Evolutionary conservation across 495 filamentous ascomycete genomes (phyloP).

Genomic region (Podospora tetraspora): DNA sequence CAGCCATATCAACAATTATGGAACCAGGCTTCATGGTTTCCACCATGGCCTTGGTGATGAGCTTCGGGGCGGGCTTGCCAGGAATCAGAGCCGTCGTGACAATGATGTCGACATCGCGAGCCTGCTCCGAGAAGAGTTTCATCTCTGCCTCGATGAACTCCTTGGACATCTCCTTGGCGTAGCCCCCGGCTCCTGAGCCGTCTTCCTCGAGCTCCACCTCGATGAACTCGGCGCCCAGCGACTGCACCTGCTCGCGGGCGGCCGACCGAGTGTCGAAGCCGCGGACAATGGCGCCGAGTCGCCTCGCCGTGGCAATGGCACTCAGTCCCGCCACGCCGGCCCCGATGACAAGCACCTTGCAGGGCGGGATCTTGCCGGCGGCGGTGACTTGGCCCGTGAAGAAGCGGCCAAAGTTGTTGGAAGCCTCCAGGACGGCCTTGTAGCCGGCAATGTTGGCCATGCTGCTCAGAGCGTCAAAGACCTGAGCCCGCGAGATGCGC

Average conservation of each 20-base stretch:
- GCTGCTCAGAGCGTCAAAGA: constrained; percentile 74
- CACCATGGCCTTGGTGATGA: constrained; percentile 74
- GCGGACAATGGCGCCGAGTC: constrained; percentile 77
- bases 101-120: constrained; percentile 77
- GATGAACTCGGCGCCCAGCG: constrained; percentile 76
- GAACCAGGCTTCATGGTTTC: constrained; percentile 76
- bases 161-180: constrained; percentile 83
- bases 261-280: constrained; percentile 77
- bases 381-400: constrained; percentile 79
- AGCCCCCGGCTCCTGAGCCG: constrained; percentile 73
- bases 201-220: constrained; percentile 81
- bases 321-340: constrained; percentile 76
- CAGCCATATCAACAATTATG: constrained; percentile 74
- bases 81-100: constrained; percentile 81
- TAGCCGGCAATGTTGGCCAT: constrained; percentile 89
- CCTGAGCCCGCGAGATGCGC: constrained; percentile 73
- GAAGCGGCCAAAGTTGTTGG: constrained; percentile 76
- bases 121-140: constrained; percentile 78
- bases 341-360: constrained; percentile 78
- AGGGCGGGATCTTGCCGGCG: constrained; percentile 75
- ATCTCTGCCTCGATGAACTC: constrained; percentile 85
- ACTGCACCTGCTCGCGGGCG: constrained; percentile 77
- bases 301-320: constrained; percentile 72
- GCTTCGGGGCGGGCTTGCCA: constrained; percentile 65
- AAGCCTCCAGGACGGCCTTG: constrained; percentile 77